Evolutionary conservation across 805 yeast species (phyloP).

Genomic region (Priceomyces castillae): DNA sequence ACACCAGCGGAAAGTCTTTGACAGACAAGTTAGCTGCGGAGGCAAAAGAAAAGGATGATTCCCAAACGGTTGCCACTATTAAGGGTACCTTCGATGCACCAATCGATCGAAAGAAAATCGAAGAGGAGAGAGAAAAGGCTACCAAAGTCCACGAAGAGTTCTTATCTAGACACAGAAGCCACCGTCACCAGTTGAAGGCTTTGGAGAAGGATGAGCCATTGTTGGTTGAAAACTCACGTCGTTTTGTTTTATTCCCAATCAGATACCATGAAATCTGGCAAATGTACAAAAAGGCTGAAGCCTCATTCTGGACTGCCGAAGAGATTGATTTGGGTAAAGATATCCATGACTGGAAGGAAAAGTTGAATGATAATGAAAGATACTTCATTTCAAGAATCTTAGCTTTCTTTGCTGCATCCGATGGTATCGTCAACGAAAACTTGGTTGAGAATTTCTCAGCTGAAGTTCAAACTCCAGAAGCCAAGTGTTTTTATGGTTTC

Average conservation of each 20-base stretch:
- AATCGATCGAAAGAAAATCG: slow-evolving; percentile 20
- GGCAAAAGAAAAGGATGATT: slow-evolving; percentile 33
- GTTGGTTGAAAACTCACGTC: slow-evolving; percentile 75
- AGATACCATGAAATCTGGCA: slow-evolving; percentile 98
- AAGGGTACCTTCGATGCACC: slow-evolving; percentile 20
- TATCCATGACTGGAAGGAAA: slow-evolving; percentile 86
- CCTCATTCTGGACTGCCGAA: slow-evolving; percentile 99
- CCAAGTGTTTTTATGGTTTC: slow-evolving; percentile 98
- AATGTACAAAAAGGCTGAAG: slow-evolving; percentile 98
- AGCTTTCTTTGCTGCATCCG: slow-evolving; percentile 98
- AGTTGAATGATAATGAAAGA: slow-evolving; percentile 86
- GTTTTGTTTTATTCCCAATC: slow-evolving; percentile 94
- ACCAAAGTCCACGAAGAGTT: slow-evolving; percentile 52
- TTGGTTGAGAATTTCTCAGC: slow-evolving; percentile 96
- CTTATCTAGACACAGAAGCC: slow-evolving; percentile 59
- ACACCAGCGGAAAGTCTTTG: slow-evolving; percentile 32
- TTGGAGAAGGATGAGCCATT: slow-evolving; percentile 87
- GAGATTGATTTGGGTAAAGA: slow-evolving; percentile 96
- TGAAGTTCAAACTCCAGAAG: slow-evolving; percentile 96
- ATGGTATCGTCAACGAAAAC: slow-evolving; percentile 97
- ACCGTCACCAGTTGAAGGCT: slow-evolving; percentile 70
- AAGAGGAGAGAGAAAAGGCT: slow-evolving; percentile 21
- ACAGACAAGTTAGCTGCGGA: slow-evolving; percentile 44
- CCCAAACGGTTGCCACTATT: slow-evolving; percentile 18
- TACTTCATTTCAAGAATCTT: slow-evolving; percentile 88